phyloP scores from a whole-genome alignment of 2,329 filamentous ascomycete genomes.

The Calonectria pseudoturangicola region DNA sequence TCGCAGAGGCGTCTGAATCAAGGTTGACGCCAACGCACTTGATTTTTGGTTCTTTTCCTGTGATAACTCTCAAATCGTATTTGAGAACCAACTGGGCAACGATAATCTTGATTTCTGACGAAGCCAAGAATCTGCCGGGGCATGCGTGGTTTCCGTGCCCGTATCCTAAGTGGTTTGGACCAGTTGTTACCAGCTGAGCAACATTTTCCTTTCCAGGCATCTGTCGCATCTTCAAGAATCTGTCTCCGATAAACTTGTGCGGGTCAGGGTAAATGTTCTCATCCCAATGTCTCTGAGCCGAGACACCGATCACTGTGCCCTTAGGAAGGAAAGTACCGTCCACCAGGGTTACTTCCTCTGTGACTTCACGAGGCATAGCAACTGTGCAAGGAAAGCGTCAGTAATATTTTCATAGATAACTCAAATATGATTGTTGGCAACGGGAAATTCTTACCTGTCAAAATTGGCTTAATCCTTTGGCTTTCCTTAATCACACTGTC shows the following conservation, averaged over 20 bases:
- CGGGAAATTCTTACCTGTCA: neutral
- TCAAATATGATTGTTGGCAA: too few relatives aligned
- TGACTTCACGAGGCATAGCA: conserved; percentile 10
- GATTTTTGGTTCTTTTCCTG: conserved; percentile 14
- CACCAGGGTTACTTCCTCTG: neutral
- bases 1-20: neutral
- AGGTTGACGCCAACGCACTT: conserved; percentile 14
- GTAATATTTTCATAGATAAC: neutral
- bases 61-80: conserved; percentile 10
- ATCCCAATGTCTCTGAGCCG: conserved; percentile 15
- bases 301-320: conserved; percentile 4
- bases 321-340: neutral
- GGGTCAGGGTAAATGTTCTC: conserved; percentile 3
- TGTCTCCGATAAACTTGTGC: neutral
- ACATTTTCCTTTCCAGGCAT: conserved; percentile 13
- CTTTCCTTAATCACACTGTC: conserved; percentile 17
- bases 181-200: conserved; percentile 7
- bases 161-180: conserved; percentile 5
- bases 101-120: conserved; percentile 15
- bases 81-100: neutral
- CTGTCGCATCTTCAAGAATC: conserved; percentile 15
- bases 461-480: conserved; percentile 13
- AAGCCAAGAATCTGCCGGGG: conserved; percentile 8
- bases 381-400: neutral
- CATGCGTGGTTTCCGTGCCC: conserved; percentile 16